Evolutionary conservation across 177 flowering plant genomes (phyloP), one percentile per base, ranked within the genome.

Genomic region (Vitis hybrid): DNA sequence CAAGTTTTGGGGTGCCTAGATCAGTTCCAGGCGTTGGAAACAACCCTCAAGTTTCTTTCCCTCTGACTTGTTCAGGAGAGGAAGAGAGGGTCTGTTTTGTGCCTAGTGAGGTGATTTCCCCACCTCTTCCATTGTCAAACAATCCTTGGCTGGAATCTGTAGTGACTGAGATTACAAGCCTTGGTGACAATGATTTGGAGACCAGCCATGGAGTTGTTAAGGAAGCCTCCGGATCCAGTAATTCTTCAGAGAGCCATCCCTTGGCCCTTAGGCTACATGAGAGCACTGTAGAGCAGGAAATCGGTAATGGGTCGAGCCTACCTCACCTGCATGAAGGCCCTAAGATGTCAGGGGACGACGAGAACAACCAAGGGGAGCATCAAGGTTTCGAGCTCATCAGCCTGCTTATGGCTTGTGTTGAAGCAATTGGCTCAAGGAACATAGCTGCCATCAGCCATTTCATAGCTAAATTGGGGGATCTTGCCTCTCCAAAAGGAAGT

Each of bases 401-500:
- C 77, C 71, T 81, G 8, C 88, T 95, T 12, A 80, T 88, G 61
- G 85, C 84, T 4, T 91, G 97, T 75, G 87, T 86, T 3, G 97
- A 93, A 61, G 89, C 98, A 59, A 85, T 95, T 49, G 76, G 79
- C 48, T 81, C 82, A 0, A 93, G 77, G 78, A 90, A 92, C 72
- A 79, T 91, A 8, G 32, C 86, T 4, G 84, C 74, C 0, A 77
- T 91, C 65, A 80, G 77, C 71, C 90, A 87, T 72, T 85, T 74
- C 66, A 75, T 95, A 13, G 84, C 87, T 15, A 89, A 79, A 68
- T 69, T 93, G 53, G 98, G 98, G 5, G 90, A 87, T 61, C 85
- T 88, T 55, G 94, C 99, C 70, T 91, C 98, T 21, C 98, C 98
- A 1, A 83, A 76, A 61, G 98, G 91, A 49, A 79, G 85, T 20